These are phyloP conservation scores for Colletotrichum shisoi DNA, from an alignment of 2,329 filamentous ascomycete species.

Conservation along the genomic window DNA sequence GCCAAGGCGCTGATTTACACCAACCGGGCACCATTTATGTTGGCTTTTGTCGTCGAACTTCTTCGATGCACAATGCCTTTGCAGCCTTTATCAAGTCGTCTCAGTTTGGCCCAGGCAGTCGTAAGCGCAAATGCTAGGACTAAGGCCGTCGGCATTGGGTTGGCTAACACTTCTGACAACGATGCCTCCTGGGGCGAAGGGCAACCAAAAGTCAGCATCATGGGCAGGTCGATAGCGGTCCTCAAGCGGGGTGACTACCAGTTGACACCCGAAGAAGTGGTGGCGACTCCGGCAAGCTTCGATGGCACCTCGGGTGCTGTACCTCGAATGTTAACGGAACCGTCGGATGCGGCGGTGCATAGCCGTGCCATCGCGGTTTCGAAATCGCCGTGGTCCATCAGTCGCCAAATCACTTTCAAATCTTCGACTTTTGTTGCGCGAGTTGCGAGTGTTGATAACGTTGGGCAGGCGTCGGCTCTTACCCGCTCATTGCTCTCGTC, in stretches of 20 bases:
- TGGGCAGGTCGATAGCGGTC: constrained; percentile 77
- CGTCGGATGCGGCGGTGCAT: constrained; percentile 36
- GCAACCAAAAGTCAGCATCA: constrained; percentile 74
- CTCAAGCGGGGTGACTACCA: constrained; percentile 80
- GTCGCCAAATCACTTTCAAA: constrained; percentile 60
- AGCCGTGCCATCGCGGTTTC: constrained; percentile 36
- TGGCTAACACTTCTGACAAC: constrained; percentile 70
- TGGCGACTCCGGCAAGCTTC: constrained; percentile 28
- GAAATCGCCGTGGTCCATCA: constrained; percentile 57
- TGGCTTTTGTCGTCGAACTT: constrained; percentile 79
- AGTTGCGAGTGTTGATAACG: constrained; percentile 52
- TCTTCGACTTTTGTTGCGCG: constrained; percentile 67
- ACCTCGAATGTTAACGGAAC: constrained; percentile 24
- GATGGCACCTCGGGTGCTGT: constrained; percentile 28
- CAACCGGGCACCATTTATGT: constrained; percentile 81
- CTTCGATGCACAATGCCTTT: constrained; percentile 84
- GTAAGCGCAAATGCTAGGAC: constrained; percentile 81
- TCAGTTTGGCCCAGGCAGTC: constrained; percentile 84
- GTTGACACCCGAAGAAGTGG: constrained; percentile 56
- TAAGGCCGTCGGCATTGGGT: constrained; percentile 77
- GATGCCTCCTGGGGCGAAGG: constrained; percentile 77
- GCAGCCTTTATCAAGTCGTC: constrained; percentile 81
- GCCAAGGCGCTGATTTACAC: constrained; percentile 68
- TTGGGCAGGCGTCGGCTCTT: constrained; percentile 53
- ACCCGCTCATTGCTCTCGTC: constrained; percentile 59